These are phyloP conservation scores for Mrakia frigida DNA, from an alignment of 768 basidiomycete species.

Conservation along the genomic window DNA sequence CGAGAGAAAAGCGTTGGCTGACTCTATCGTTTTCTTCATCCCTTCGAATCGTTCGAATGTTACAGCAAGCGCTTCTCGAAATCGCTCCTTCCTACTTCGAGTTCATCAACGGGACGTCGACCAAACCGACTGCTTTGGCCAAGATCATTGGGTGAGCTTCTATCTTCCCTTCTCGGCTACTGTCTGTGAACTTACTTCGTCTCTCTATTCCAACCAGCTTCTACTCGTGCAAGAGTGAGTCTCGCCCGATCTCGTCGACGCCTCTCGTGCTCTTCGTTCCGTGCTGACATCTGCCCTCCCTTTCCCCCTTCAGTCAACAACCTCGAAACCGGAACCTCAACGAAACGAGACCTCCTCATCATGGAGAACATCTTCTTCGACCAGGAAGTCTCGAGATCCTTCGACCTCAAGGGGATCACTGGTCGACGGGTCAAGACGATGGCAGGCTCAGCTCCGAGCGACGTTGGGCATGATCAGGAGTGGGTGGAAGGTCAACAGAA, in stretches of 20 bases:
- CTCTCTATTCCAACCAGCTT: constrained; percentile 37
- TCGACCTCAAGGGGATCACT: constrained; percentile 78
- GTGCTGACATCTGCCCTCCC: too few species aligned
- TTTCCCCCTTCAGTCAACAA: constrained; percentile 54
- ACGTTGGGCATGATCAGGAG: constrained; percentile 66
- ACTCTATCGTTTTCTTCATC: neutral
- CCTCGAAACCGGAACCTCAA: constrained; percentile 59
- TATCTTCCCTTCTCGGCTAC: too few species aligned
- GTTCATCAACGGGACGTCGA: constrained; percentile 66
- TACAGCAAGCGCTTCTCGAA: constrained; percentile 63
- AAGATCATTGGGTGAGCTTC: constrained; percentile 60
- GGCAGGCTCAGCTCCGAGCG: constrained; percentile 47
- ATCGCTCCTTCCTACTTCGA: constrained; percentile 72
- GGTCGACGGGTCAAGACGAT: constrained; percentile 62
- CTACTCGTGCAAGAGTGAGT: constrained; percentile 21
- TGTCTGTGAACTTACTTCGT: too few species aligned
- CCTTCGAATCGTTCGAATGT: too few species aligned
- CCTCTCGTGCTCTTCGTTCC: neutral
- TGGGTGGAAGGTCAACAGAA: constrained; percentile 80
- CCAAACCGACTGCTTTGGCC: constrained; percentile 62
- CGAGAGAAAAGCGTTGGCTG: neutral
- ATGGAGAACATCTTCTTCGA: constrained; percentile 82
- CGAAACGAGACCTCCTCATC: constrained; percentile 68
- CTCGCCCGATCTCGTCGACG: neutral
- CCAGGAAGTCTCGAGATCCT: constrained; percentile 62